Percentiles rank a stretch among this genome's conserved stretches.
Conservation (phyloP, 1,284 basidiomycete genomes). For the Vanrija pseudolonga region DNA sequence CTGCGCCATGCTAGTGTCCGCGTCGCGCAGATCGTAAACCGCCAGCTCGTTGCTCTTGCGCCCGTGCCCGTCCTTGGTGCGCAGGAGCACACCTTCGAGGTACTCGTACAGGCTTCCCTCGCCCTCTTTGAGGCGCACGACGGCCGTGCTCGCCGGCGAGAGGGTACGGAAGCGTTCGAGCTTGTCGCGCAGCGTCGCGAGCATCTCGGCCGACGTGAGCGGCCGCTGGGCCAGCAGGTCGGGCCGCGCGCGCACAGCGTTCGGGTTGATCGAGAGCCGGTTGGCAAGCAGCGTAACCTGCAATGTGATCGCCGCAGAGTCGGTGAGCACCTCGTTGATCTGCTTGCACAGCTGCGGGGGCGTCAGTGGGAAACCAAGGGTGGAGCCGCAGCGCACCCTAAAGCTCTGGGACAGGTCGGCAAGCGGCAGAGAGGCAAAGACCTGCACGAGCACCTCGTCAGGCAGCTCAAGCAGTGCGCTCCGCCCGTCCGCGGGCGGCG, state of each 20-base stretch:
- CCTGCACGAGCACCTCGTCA: background rate
- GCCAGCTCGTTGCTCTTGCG: conserved; percentile 16
- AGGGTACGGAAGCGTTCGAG: conserved; percentile 40
- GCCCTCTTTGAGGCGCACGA: conserved; percentile 30
- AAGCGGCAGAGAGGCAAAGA: background rate
- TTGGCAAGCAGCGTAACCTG: conserved; percentile 72
- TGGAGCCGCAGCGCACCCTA: background rate
- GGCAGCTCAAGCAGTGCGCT: background rate
- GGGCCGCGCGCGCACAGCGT: conserved; percentile 30
- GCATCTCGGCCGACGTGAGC: conserved; percentile 48
- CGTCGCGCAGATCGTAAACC: conserved; percentile 27
- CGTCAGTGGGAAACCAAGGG: background rate
- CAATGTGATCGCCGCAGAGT: conserved; percentile 56
- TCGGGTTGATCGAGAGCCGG: conserved; percentile 62
- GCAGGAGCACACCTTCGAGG: conserved; percentile 43
- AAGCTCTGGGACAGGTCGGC: background rate
- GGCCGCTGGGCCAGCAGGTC: conserved; percentile 28
- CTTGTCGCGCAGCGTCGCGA: conserved; percentile 35
- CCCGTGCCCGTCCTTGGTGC: background rate
- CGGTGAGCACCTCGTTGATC: conserved; percentile 28
- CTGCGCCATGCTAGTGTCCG: conserved; percentile 8
- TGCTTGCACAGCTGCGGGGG: conserved; percentile 38
- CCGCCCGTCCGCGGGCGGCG: background rate
- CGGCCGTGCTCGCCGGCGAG: conserved; percentile 16
- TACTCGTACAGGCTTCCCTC: conserved; percentile 48